Percentiles rank a stretch among this genome's conserved stretches.
phyloP scores from a whole-genome alignment of 257 asterid species.

The Solanum sitiens region DNA sequence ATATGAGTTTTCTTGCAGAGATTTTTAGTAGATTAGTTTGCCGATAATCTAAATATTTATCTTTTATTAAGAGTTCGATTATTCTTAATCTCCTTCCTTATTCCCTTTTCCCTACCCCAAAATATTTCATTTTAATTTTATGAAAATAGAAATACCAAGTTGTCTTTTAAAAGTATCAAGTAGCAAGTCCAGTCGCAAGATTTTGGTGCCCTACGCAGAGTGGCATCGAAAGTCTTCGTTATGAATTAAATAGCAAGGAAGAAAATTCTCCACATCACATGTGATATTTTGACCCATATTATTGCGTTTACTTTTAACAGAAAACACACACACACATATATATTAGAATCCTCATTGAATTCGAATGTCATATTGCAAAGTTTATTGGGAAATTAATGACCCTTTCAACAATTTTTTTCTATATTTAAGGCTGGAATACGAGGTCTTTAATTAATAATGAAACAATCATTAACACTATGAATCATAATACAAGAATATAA shows the following conservation, averaged over 20 bases:
- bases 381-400: too few species aligned
- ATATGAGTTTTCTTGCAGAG: too few species aligned
- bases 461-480: too few species aligned
- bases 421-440: too few species aligned
- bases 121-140: too few species aligned
- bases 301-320: background rate
- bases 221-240: background rate
- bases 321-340: too few species aligned
- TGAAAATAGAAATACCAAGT: background rate
- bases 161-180: background rate
- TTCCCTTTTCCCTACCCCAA: background rate
- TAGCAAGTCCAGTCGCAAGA: background rate
- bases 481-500: too few species aligned
- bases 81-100: background rate
- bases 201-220: background rate
- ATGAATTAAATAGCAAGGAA: background rate
- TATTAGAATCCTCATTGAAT: too few species aligned
- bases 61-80: fast-evolving
- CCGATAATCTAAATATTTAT: background rate
- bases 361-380: too few species aligned
- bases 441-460: too few species aligned
- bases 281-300: background rate
- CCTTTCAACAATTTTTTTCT: too few species aligned
- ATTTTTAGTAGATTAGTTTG: too few species aligned
- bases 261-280: background rate